Evolutionary conservation across 2,329 filamentous ascomycete species (phyloP).

Genomic region (Neofusicoccum ribis): DNA sequence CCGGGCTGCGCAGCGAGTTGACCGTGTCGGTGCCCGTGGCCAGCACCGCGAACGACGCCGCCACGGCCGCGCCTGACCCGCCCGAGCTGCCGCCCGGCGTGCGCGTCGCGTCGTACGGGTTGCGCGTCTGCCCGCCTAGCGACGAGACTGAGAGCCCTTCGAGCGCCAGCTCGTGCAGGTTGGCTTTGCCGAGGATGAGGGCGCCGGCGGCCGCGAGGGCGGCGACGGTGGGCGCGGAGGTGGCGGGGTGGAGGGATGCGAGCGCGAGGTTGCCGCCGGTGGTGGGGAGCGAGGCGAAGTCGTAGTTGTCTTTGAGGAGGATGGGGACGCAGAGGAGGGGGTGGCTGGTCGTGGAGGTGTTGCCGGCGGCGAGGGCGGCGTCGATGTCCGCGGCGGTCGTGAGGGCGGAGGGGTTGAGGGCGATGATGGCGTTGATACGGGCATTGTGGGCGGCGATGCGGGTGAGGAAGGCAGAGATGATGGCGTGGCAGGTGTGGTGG

Average conservation of each 20-base stretch:
- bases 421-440: constrained; percentile 58
- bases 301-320: constrained; percentile 65
- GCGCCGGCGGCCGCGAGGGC: constrained; percentile 54
- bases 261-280: constrained; percentile 58
- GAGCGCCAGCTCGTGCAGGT: constrained; percentile 64
- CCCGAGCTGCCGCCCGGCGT: constrained; percentile 67
- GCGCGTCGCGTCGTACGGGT: constrained; percentile 65
- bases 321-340: constrained; percentile 62
- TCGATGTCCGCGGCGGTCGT: constrained; percentile 54
- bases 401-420: constrained; percentile 53
- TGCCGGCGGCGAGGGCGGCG: constrained; percentile 45
- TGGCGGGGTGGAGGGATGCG: constrained; percentile 46
- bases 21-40: constrained; percentile 63
- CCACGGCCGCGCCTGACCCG: constrained; percentile 62
- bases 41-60: constrained; percentile 58
- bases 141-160: constrained; percentile 65
- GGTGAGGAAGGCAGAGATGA: constrained; percentile 57
- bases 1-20: constrained; percentile 63
- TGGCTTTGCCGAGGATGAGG: constrained; percentile 58
- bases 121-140: constrained; percentile 63
- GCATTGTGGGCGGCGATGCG: constrained; percentile 60
- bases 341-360: constrained; percentile 42
- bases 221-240: constrained; percentile 53
- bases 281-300: constrained; percentile 57
- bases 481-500: constrained; percentile 54